Conservation (phyloP, 208 protist species). For the Acanthamoeba divionensis region DNA sequence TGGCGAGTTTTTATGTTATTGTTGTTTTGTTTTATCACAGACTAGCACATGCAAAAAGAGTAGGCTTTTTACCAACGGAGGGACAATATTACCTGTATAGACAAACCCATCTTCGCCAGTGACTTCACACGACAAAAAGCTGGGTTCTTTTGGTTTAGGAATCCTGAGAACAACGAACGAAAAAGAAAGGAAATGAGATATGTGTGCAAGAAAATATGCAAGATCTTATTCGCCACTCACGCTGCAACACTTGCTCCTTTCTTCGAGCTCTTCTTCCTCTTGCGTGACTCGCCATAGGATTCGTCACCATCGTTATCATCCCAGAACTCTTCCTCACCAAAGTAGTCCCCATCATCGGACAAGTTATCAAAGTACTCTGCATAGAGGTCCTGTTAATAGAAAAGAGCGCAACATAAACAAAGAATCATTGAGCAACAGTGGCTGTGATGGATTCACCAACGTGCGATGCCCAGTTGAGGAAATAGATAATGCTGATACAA, state of each 20-base stretch:
- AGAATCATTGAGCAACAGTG: too few species aligned
- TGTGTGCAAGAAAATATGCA: background rate
- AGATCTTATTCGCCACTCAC: too few species aligned
- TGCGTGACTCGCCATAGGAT: background rate
- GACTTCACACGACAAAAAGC: conserved; percentile 2
- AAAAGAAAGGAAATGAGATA: background rate
- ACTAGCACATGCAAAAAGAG: too few species aligned
- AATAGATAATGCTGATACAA: background rate
- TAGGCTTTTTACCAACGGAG: too few species aligned
- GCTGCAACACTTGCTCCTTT: background rate
- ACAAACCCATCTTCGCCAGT: conserved; percentile 31
- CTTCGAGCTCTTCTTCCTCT: background rate
- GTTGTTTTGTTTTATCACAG: too few species aligned
- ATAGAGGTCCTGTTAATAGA: background rate
- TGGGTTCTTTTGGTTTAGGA: background rate
- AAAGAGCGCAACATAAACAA: too few species aligned
- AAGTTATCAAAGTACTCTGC: too few species aligned
- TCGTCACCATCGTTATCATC: conserved; percentile 33
- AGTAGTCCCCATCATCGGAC: conserved; percentile 16
- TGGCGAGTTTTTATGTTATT: too few species aligned
- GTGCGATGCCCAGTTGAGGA: too few species aligned
- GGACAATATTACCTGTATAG: background rate
- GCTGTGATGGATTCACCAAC: too few species aligned
- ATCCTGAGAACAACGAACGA: background rate
- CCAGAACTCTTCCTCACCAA: conserved; percentile 44